phyloP scores from a whole-genome alignment of 2,329 filamentous ascomycete genomes.

The Epichloe festucae region DNA sequence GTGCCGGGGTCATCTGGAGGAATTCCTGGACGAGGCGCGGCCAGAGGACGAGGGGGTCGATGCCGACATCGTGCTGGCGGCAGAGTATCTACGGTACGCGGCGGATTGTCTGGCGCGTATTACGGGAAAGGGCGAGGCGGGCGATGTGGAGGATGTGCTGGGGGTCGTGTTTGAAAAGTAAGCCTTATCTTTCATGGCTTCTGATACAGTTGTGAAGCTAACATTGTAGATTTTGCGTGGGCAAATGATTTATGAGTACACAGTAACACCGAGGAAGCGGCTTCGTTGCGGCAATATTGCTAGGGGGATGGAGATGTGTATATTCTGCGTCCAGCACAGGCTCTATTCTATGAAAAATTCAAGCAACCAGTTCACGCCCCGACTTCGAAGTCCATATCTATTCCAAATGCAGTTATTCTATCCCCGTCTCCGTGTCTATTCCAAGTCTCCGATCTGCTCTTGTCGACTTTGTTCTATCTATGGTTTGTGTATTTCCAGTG shows the following conservation, averaged over 20 bases:
- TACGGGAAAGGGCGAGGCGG: slow-evolving; percentile 70
- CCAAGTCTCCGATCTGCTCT: not conserved
- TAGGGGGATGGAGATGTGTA: too few relatives aligned
- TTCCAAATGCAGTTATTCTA: too few relatives aligned
- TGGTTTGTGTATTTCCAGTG: not conserved
- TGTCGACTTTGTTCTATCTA: not conserved
- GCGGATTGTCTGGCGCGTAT: slow-evolving; percentile 73
- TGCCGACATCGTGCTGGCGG: slow-evolving; percentile 77
- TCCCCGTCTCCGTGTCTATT: not conserved
- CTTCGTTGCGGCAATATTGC: too few relatives aligned
- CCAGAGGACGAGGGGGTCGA: slow-evolving; percentile 28
- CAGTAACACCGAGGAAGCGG: not conserved
- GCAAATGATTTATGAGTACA: slow-evolving; percentile 22
- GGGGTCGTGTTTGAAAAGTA: slow-evolving; percentile 95
- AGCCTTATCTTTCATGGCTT: slow-evolving; percentile 25
- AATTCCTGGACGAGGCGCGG: slow-evolving; percentile 53
- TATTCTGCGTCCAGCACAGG: too few relatives aligned
- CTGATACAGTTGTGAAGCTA: not conserved
- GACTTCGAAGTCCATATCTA: not conserved
- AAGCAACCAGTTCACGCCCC: not conserved
- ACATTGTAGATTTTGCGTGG: slow-evolving; percentile 30
- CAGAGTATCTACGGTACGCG: slow-evolving; percentile 74
- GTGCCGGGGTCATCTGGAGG: slow-evolving; percentile 58
- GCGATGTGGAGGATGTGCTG: slow-evolving; percentile 89
- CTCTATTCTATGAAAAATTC: not conserved